phyloP scores from a whole-genome alignment of 768 basidiomycete genomes.

The Amanita pallidorosea region DNA sequence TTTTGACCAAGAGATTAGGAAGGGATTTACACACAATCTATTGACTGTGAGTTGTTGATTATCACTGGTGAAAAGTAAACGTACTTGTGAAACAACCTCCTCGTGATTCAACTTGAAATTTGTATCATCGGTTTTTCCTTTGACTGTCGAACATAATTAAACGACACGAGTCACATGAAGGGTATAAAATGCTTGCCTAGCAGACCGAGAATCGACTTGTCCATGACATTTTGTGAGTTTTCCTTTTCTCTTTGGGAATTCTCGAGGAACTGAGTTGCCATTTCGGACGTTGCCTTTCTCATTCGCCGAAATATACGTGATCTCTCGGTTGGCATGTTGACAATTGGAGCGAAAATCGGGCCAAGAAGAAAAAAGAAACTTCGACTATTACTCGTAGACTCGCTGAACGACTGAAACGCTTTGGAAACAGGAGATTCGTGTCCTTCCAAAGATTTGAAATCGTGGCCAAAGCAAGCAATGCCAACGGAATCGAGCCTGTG shows the following conservation, averaged over 20 bases:
- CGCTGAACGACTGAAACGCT: constrained; percentile 25
- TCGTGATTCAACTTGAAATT: constrained; percentile 24
- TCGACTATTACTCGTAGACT: constrained; percentile 11
- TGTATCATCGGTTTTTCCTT: constrained; percentile 19
- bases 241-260: constrained; percentile 22
- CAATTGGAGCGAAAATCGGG: constrained; percentile 23
- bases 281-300: constrained; percentile 22
- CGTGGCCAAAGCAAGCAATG: constrained; percentile 47
- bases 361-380: constrained; percentile 24
- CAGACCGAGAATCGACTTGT: constrained; percentile 30
- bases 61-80: background rate
- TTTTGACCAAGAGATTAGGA: background rate
- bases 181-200: constrained; percentile 15
- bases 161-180: background rate
- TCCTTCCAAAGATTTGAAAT: constrained; percentile 44
- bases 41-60: background rate
- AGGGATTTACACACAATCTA: constrained; percentile 6
- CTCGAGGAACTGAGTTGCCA: constrained; percentile 27
- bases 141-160: constrained; percentile 14
- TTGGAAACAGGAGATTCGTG: constrained; percentile 29
- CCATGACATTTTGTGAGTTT: constrained; percentile 7
- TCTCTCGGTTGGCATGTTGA: constrained; percentile 23
- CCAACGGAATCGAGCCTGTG: constrained; percentile 45
- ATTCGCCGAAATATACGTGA: constrained; percentile 20
- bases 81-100: constrained; percentile 26